These are phyloP conservation scores for Acanthamoeba triangularis DNA, from an alignment of 208 protist species.

Conservation along the genomic window DNA sequence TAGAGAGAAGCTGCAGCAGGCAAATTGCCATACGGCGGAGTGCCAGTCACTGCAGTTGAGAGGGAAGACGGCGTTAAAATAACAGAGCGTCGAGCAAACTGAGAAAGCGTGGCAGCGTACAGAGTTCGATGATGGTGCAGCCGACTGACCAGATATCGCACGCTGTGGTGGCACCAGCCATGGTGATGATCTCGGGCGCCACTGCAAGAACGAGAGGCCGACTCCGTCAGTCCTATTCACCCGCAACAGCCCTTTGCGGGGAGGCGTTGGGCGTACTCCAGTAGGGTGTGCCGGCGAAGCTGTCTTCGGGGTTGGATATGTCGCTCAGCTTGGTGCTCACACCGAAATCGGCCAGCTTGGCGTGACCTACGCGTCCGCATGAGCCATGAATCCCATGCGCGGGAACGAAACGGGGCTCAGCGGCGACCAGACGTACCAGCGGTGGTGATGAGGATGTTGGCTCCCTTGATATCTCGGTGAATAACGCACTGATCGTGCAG, in stretches of 20 bases:
- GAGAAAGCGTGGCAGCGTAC: slow-evolving; percentile 9
- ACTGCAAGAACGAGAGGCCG: slow-evolving; percentile 77
- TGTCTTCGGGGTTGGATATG: slow-evolving; percentile 89
- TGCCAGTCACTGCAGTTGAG: slow-evolving; percentile 84
- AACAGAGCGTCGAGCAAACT: background rate
- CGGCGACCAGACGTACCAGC: slow-evolving; percentile 81
- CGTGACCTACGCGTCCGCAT: slow-evolving; percentile 74
- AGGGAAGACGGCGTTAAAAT: slow-evolving; percentile 80
- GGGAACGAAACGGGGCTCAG: background rate
- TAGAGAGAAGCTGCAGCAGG: slow-evolving; percentile 93
- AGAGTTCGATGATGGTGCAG: slow-evolving; percentile 94
- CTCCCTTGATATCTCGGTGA: slow-evolving; percentile 94
- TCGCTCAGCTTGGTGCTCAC: slow-evolving; percentile 96
- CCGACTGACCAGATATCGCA: slow-evolving; percentile 94
- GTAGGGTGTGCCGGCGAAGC: slow-evolving; percentile 93
- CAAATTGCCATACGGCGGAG: slow-evolving; percentile 95
- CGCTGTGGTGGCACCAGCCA: slow-evolving; percentile 90
- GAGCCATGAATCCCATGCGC: background rate
- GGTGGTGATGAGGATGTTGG: slow-evolving; percentile 94
- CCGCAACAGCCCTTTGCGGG: background rate
- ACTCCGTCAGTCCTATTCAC: background rate
- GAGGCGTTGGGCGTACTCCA: slow-evolving; percentile 90
- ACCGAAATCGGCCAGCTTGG: slow-evolving; percentile 99
- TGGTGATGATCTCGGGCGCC: slow-evolving; percentile 95
- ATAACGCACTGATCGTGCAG: slow-evolving; percentile 94